A percentile compares a stretch with the other conserved stretches of the same genome.
Evolutionary conservation across 192 early-diverging fungal genomes (phyloP).

Genomic region (Gaertneriomyces sp.): DNA sequence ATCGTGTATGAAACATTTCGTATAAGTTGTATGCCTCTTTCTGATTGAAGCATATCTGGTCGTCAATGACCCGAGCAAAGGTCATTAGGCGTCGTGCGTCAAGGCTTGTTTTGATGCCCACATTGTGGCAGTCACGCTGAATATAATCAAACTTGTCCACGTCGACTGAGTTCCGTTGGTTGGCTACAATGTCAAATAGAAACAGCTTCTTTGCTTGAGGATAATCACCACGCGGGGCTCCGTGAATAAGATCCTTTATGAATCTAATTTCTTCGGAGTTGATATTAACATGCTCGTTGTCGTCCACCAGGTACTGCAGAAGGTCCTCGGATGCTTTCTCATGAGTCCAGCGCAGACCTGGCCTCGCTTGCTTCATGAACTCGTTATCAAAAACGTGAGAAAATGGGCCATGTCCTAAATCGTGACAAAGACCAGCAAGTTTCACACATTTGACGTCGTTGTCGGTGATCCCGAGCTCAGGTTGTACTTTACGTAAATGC

Average conservation of each 20-base stretch:
- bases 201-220: slow-evolving; percentile 52
- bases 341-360: slow-evolving; percentile 43
- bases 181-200: slow-evolving; percentile 95
- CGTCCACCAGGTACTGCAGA: slow-evolving; percentile 75
- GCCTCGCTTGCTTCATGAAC: slow-evolving; percentile 66
- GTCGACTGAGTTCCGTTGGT: slow-evolving; percentile 89
- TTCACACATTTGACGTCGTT: slow-evolving; percentile 82
- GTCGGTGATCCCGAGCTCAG: slow-evolving; percentile 71
- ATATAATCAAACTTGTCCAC: slow-evolving; percentile 83
- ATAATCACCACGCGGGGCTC: slow-evolving; percentile 30
- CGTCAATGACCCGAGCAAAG: slow-evolving; percentile 78
- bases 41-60: slow-evolving; percentile 84
- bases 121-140: slow-evolving; percentile 67
- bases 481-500: slow-evolving; percentile 68
- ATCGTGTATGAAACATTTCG: slow-evolving; percentile 40
- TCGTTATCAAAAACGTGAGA: slow-evolving; percentile 92
- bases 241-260: slow-evolving; percentile 51
- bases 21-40: slow-evolving; percentile 89
- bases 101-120: slow-evolving; percentile 60
- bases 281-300: slow-evolving; percentile 64
- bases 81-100: slow-evolving; percentile 69
- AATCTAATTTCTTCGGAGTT: slow-evolving; percentile 29
- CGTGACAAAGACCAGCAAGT: slow-evolving; percentile 90
- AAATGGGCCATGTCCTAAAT: slow-evolving; percentile 95
- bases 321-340: slow-evolving; percentile 75